Conservation (phyloP, 2,329 filamentous ascomycete species). For the Zasmidium cellare region DNA sequence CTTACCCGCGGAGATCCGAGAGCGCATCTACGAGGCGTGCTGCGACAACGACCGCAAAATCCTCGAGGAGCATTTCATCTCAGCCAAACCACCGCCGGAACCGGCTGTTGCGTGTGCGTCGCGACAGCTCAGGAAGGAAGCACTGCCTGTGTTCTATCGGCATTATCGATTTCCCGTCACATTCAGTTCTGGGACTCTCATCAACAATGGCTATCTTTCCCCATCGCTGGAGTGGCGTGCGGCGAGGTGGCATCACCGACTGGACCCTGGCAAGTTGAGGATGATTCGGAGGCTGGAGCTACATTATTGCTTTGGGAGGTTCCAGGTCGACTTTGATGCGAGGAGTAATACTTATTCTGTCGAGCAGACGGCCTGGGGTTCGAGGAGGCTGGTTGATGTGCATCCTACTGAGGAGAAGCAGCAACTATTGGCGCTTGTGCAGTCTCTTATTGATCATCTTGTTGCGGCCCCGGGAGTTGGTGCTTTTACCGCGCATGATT, state of each 20-base stretch:
- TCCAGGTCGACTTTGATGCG: constrained; percentile 3
- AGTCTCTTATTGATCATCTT: background rate
- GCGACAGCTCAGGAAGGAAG: constrained; percentile 4
- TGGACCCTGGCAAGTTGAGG: constrained; percentile 5
- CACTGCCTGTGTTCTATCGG: constrained; percentile 6
- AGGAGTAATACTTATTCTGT: constrained; percentile 1
- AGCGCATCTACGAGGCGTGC: constrained; percentile 8
- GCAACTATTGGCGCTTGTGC: constrained; percentile 4
- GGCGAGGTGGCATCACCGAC: constrained; percentile 4
- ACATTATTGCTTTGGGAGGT: constrained; percentile 6
- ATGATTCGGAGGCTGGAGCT: constrained; percentile 9
- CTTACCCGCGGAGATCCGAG: constrained; percentile 9
- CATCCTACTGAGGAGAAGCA: constrained; percentile 4
- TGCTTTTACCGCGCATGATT: background rate
- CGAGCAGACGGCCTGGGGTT: constrained; percentile 4
- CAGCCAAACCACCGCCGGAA: constrained; percentile 4
- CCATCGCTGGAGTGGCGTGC: constrained; percentile 7
- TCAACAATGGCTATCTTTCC: constrained; percentile 4
- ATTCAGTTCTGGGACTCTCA: constrained; percentile 6
- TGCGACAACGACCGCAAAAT: constrained; percentile 6
- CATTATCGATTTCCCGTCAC: constrained; percentile 7
- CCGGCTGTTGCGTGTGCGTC: constrained; percentile 5
- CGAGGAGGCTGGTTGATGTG: constrained; percentile 4
- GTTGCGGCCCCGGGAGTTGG: constrained; percentile 1
- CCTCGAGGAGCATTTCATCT: constrained; percentile 4